These are phyloP conservation scores for Globisporangium mamillatum DNA, from an alignment of 352 stramenopile species.

Conservation along the genomic window DNA sequence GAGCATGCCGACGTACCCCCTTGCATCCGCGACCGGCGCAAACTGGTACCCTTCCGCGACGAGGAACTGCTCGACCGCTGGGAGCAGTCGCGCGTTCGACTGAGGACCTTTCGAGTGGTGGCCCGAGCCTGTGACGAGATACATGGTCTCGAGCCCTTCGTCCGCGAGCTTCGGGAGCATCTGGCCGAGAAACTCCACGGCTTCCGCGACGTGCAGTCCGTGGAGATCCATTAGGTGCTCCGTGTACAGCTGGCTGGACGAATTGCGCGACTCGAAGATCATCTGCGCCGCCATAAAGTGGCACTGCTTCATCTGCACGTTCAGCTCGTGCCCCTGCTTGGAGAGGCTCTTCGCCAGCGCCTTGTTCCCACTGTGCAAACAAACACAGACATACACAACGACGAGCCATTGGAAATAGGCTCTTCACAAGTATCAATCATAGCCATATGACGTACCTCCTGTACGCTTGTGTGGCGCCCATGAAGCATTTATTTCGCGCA, in stretches of 20 bases:
- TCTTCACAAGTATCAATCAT: not conserved
- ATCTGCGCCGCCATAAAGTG: slow-evolving; percentile 71
- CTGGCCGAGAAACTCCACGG: slow-evolving; percentile 68
- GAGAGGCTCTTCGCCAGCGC: slow-evolving; percentile 70
- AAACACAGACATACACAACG: slow-evolving; percentile 4
- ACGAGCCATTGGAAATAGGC: not conserved
- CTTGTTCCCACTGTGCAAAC: slow-evolving; percentile 56
- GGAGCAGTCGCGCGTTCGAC: slow-evolving; percentile 63
- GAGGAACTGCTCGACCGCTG: slow-evolving; percentile 81
- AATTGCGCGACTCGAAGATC: slow-evolving; percentile 82
- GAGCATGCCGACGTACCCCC: slow-evolving; percentile 82
- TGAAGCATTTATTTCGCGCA: slow-evolving; percentile 85
- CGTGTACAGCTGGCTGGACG: slow-evolving; percentile 68
- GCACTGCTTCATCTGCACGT: slow-evolving; percentile 80
- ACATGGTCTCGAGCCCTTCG: slow-evolving; percentile 73
- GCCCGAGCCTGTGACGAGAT: slow-evolving; percentile 77
- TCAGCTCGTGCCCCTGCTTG: slow-evolving; percentile 77
- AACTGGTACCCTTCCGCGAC: slow-evolving; percentile 72
- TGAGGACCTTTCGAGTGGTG: slow-evolving; percentile 77
- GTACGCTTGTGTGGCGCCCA: slow-evolving; percentile 82
- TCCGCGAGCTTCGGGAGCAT: slow-evolving; percentile 72
- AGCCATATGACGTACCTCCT: slow-evolving; percentile 45
- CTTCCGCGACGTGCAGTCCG: slow-evolving; percentile 76
- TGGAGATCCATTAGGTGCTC: slow-evolving; percentile 83
- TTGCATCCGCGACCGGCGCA: slow-evolving; percentile 57